Percentiles rank a stretch among this genome's conserved stretches.
phyloP scores from a whole-genome alignment of 2,329 filamentous ascomycete species.

The Exophiala phaeomuriformis region DNA sequence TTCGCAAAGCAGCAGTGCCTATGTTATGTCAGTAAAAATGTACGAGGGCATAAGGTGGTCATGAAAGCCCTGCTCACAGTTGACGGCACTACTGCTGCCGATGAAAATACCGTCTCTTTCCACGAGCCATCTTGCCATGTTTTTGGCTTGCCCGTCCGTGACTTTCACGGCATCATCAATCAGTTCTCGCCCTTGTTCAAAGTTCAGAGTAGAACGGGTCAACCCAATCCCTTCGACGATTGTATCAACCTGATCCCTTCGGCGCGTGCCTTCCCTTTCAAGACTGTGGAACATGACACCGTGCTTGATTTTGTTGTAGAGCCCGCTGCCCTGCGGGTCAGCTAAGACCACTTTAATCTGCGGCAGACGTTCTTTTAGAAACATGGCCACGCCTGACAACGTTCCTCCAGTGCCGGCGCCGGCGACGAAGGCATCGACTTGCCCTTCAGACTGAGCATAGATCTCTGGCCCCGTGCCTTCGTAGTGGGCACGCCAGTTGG shows the following conservation, averaged over 20 bases:
- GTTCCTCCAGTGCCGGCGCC: slow-evolving; percentile 85
- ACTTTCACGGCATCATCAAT: slow-evolving; percentile 88
- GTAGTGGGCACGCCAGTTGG: slow-evolving; percentile 83
- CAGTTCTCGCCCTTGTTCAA: slow-evolving; percentile 75
- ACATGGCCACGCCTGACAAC: slow-evolving; percentile 76
- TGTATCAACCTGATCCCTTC: slow-evolving; percentile 85
- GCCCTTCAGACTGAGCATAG: slow-evolving; percentile 64
- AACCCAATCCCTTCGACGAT: slow-evolving; percentile 95
- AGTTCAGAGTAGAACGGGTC: slow-evolving; percentile 89
- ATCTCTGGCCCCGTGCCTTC: slow-evolving; percentile 85
- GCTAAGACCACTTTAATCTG: slow-evolving; percentile 69
- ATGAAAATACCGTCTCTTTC: slow-evolving; percentile 93
- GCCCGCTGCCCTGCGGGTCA: slow-evolving; percentile 86
- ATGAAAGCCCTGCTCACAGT: slow-evolving; percentile 53
- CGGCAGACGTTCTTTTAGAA: slow-evolving; percentile 66
- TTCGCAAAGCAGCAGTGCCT: slow-evolving; percentile 45
- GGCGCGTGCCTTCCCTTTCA: slow-evolving; percentile 81
- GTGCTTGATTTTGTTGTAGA: slow-evolving; percentile 85
- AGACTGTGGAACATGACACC: slow-evolving; percentile 92
- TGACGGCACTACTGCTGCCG: slow-evolving; percentile 93
- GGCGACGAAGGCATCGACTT: slow-evolving; percentile 78
- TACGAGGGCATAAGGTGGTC: not conserved
- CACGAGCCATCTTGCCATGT: slow-evolving; percentile 94
- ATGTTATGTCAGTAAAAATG: not conserved
- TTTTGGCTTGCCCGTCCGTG: slow-evolving; percentile 77